Conservation (phyloP, 1,139 yeast species). For the Hyphopichia khmerensis region DNA sequence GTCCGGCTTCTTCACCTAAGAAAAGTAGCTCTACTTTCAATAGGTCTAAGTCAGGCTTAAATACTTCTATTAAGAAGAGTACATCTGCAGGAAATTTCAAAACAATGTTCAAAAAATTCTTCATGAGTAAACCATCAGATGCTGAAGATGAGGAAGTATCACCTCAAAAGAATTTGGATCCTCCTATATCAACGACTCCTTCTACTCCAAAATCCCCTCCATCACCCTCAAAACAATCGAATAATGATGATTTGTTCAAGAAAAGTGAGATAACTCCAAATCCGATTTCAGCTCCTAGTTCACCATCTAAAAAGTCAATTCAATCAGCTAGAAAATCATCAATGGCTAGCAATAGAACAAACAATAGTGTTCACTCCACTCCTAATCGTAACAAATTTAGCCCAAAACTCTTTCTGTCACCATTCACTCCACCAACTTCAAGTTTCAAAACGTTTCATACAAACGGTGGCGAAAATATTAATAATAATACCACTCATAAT, state of each 20-base stretch:
- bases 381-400: neutral
- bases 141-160: neutral
- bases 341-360: neutral
- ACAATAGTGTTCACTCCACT: neutral
- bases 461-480: neutral
- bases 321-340: neutral
- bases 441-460: constrained; percentile 10
- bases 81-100: constrained; percentile 12
- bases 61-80: constrained; percentile 5
- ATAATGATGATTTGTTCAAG: neutral
- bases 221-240: neutral
- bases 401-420: neutral
- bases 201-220: neutral
- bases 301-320: neutral
- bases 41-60: neutral
- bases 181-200: neutral
- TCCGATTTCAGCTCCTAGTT: neutral
- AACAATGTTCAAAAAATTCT: constrained; percentile 4
- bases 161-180: neutral
- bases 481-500: neutral
- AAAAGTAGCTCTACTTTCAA: neutral
- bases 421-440: constrained; percentile 3
- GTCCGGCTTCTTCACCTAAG: neutral
- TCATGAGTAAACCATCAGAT: neutral
- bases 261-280: neutral